A percentile compares a stretch with the other conserved stretches of the same genome.
These are phyloP conservation scores for Eucalyptus regnans DNA, from an alignment of 345 rosid genomes.

Conservation along the genomic window DNA sequence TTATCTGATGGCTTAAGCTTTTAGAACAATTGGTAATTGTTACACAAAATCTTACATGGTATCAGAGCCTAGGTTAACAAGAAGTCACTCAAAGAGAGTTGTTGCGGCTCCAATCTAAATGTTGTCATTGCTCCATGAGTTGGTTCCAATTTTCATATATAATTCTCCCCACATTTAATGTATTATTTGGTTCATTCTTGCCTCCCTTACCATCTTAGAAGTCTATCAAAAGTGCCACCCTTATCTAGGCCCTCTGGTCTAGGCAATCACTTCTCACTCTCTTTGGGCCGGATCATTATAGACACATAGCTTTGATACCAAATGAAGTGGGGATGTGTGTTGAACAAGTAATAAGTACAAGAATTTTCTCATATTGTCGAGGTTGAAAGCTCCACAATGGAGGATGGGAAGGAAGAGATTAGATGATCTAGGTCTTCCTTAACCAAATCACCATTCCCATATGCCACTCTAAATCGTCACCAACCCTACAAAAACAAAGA, in stretches of 20 bases:
- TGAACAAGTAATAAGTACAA: background rate
- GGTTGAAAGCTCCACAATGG: background rate
- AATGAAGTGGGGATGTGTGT: background rate
- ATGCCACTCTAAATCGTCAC: background rate
- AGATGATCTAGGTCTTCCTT: background rate
- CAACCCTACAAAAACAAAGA: background rate
- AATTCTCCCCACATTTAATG: background rate
- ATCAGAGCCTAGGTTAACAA: background rate
- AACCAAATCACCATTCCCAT: background rate
- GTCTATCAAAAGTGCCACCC: background rate
- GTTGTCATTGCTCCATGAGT: background rate
- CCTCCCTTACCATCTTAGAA: background rate
- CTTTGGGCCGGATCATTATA: background rate
- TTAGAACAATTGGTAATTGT: accelerated
- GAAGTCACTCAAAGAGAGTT: background rate
- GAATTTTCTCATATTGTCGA: background rate
- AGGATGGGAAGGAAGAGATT: background rate
- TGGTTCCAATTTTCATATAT: background rate
- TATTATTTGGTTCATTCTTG: background rate
- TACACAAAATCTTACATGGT: no score
- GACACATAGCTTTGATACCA: background rate
- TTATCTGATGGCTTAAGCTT: accelerated
- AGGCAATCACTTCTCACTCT: background rate
- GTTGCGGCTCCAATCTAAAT: accelerated
- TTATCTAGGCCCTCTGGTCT: background rate